Evolutionary conservation across 2,329 filamentous ascomycete genomes (phyloP).

Genomic region (Furcasterigmium furcatum): DNA sequence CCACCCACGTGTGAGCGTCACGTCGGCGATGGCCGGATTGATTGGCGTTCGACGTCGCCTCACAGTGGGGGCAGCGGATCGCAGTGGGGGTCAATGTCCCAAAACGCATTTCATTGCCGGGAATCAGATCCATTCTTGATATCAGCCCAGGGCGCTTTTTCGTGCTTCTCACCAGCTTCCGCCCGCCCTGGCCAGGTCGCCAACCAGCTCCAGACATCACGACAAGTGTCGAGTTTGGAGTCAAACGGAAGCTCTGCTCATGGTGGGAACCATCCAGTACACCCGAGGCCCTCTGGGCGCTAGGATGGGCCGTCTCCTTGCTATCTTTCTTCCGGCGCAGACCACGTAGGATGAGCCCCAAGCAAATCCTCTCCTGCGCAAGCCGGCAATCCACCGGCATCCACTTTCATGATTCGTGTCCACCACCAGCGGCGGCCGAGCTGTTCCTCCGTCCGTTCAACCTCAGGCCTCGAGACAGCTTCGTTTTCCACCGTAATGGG

Average conservation of each 20-base stretch:
- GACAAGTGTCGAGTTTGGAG: neutral
- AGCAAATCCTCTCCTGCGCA: neutral
- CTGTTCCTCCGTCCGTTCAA: neutral
- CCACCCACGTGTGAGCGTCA: conserved; percentile 15
- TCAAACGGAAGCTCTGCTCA: neutral
- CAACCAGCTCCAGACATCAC: neutral
- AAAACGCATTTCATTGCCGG: neutral
- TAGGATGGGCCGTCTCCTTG: neutral
- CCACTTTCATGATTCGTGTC: conserved; percentile 5
- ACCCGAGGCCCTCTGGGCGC: neutral
- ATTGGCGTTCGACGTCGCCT: conserved; percentile 9
- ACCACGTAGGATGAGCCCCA: neutral
- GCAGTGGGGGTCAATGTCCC: conserved; percentile 12
- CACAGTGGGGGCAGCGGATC: conserved; percentile 11
- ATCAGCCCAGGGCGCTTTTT: conserved; percentile 9
- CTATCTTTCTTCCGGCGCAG: conserved; percentile 1
- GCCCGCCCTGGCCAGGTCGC: neutral
- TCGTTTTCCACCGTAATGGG: neutral
- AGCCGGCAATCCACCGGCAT: neutral
- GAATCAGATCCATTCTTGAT: conserved; percentile 6
- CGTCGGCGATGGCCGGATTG: conserved; percentile 6
- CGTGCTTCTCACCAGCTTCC: neutral
- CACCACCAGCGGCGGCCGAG: conserved; percentile 1
- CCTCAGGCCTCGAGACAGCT: conserved; percentile 9
- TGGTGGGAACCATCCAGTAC: neutral